These are phyloP conservation scores for Coemansia furcata DNA, from an alignment of 192 early-diverging fungal species.

Conservation along the genomic window DNA sequence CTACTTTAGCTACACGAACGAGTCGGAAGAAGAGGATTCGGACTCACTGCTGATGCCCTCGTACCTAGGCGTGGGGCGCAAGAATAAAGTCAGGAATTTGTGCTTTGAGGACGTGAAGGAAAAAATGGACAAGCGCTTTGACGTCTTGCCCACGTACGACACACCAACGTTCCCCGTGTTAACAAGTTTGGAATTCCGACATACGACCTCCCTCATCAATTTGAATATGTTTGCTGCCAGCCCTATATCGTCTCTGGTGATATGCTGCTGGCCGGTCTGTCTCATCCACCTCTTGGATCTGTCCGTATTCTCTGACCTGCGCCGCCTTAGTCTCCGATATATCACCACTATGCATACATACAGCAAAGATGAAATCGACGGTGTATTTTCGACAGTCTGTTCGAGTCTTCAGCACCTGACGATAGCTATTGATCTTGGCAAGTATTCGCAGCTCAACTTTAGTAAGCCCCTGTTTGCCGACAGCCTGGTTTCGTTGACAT, in stretches of 20 bases:
- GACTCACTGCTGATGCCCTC: too few relatives aligned
- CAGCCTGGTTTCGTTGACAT: neutral
- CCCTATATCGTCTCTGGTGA: neutral
- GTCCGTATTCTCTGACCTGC: conserved; percentile 1
- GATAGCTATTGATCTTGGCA: neutral
- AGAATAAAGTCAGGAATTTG: too few relatives aligned
- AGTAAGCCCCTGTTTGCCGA: neutral
- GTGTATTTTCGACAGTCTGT: neutral
- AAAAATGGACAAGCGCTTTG: too few relatives aligned
- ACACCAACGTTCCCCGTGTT: conserved; percentile 16
- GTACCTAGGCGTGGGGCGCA: too few relatives aligned
- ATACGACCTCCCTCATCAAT: neutral
- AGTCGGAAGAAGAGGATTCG: too few relatives aligned
- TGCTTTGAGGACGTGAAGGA: too few relatives aligned
- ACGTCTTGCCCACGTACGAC: neutral
- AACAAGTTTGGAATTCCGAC: conserved; percentile 1
- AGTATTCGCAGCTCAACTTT: neutral
- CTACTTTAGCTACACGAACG: too few relatives aligned
- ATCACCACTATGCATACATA: too few relatives aligned
- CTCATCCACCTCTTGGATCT: neutral
- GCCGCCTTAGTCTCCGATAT: neutral
- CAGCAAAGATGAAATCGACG: too few relatives aligned
- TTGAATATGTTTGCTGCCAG: conserved; percentile 8
- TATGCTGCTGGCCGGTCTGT: neutral
- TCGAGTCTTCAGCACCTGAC: neutral